phyloP scores from a whole-genome alignment of 148 eudicot species.

The Agrostemma githago region DNA sequence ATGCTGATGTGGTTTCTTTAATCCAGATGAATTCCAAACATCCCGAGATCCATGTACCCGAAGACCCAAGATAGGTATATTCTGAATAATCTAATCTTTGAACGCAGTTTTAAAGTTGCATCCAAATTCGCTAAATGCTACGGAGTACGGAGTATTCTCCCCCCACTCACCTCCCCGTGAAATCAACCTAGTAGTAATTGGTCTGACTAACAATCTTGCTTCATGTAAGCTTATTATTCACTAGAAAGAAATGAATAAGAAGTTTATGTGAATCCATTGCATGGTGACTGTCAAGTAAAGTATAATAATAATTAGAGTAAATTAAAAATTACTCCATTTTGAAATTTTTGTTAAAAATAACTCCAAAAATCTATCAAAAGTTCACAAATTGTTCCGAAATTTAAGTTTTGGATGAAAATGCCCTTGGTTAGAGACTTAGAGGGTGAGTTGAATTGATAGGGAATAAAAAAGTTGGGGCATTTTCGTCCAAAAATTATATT shows the following conservation, averaged over 20 bases:
- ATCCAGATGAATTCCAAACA: conserved; percentile 94
- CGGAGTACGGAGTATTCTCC: too few species aligned
- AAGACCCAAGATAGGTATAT: conserved; percentile 80
- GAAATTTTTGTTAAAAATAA: too few species aligned
- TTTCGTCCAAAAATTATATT: too few species aligned
- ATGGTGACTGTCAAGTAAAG: not conserved
- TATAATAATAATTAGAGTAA: too few species aligned
- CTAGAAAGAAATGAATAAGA: not conserved
- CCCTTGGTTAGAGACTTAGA: too few species aligned
- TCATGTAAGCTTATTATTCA: not conserved
- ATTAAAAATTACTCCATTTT: too few species aligned
- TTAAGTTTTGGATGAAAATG: too few species aligned
- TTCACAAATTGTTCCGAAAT: too few species aligned
- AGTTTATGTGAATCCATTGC: not conserved
- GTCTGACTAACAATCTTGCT: not conserved
- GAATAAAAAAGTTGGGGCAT: too few species aligned
- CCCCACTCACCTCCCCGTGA: not conserved
- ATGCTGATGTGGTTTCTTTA: conserved; percentile 11
- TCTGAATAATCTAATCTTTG: not conserved
- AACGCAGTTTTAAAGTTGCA: not conserved
- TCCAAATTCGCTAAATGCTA: not conserved
- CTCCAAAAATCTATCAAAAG: too few species aligned
- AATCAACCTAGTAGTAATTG: not conserved
- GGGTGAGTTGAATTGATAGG: too few species aligned
- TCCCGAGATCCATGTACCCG: conserved; percentile 77